Base-by-base conservation (phyloP, 1,284 basidiomycete genomes). In the Omphalotus olearius region DNA sequence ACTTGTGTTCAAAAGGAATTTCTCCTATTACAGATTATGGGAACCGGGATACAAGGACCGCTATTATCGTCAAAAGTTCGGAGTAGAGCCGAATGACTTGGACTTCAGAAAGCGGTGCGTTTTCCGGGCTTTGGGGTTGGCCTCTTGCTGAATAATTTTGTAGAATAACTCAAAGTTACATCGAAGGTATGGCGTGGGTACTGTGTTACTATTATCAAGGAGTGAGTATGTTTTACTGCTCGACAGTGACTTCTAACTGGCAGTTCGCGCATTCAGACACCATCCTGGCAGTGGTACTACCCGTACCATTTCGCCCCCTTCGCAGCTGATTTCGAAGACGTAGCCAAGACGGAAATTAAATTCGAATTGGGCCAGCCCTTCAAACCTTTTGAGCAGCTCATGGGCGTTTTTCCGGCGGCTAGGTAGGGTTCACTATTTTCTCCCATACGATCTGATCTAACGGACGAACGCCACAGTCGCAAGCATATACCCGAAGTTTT, bases 261-360 rank as follows among this genome's bases (percentile, higher is more conserved):
- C 38, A 46, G 23, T 43, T 25, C 23, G 55, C 28, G 41, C 28
- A 49, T 52, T 14, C 54, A 92, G 90, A 84, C 89, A n/a, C 93
- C 96, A 3, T 96, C 94, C 1, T 99, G 97, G 97, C 86, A 94
- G 62, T 99, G 97, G 97, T 99, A 89, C 70, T 99, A 98, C 66
- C 97, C 97, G 0, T 97, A 91, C 65, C 96, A 99, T 70, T 99
- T 96, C 66, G 93, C 97, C 4, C 97, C 97, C 0, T 99, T 99
- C 66, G 97, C 97, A 5, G 88, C 89, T 54, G 97, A 99, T 68
- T 98, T 99, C 62, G 80, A 82, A 52, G 85, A 93, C 47, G 72
- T 98, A 35, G 80, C 79, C 39, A 75, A 83, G 58, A 83, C 96
- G 79, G 74, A 93, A 44, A 88, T 99, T 65, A 71, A 76, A 28